Evolutionary conservation across 2,329 filamentous ascomycete species (phyloP).

Genomic region (Aspergillus arachidicola): DNA sequence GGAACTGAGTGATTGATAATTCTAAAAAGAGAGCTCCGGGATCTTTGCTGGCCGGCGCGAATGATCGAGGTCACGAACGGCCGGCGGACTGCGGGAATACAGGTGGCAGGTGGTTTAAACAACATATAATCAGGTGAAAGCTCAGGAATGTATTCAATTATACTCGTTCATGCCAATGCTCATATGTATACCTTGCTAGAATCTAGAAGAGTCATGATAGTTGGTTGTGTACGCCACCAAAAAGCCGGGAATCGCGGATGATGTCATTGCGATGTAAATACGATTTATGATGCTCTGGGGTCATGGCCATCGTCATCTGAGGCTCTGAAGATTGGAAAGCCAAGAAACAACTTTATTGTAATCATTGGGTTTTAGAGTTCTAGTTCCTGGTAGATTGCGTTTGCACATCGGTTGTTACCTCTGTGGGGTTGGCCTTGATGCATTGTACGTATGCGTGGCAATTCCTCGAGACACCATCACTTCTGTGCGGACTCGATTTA

Average conservation of each 20-base stretch:
- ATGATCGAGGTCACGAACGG: too few relatives aligned
- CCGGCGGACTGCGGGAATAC: neutral
- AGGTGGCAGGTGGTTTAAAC: neutral
- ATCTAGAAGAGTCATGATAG: neutral
- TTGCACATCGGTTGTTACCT: too few relatives aligned
- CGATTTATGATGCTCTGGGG: neutral
- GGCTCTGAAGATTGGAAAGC: neutral
- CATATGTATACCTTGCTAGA: neutral
- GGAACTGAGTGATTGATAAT: fast-evolving
- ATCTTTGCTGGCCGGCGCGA: neutral
- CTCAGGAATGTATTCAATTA: too few relatives aligned
- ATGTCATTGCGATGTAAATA: conserved; percentile 20
- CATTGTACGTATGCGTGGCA: too few relatives aligned
- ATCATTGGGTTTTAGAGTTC: too few relatives aligned
- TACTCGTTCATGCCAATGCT: too few relatives aligned
- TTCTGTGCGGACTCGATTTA: too few relatives aligned
- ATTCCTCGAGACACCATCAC: too few relatives aligned
- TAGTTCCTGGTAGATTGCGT: too few relatives aligned
- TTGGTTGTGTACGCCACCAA: neutral
- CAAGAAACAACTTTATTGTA: too few relatives aligned
- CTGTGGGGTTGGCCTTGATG: too few relatives aligned
- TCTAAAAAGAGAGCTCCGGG: too few relatives aligned
- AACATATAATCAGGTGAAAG: neutral
- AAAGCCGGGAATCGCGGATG: conserved; percentile 6
- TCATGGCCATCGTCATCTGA: neutral